Conservation (phyloP, 306 rosid species). For the Oxytropis ochrocephala region DNA sequence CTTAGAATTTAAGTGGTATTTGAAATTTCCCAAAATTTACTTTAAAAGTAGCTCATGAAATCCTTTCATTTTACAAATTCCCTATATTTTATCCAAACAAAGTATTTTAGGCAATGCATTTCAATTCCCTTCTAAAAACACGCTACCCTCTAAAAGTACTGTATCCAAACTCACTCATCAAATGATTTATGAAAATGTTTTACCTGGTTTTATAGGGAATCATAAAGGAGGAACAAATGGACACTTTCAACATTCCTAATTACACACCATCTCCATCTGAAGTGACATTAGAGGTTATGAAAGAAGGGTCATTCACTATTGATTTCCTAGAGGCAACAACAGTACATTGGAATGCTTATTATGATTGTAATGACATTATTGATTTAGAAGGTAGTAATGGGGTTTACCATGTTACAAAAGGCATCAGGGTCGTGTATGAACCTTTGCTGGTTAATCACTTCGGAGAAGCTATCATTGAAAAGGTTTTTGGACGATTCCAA, state of each 20-base stretch:
- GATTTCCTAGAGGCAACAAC: slow-evolving; percentile 8
- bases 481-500: slow-evolving; percentile 23
- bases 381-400: not conserved
- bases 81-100: too few relatives aligned
- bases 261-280: slow-evolving; percentile 48
- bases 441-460: slow-evolving; percentile 35
- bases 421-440: slow-evolving; percentile 45
- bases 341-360: slow-evolving; percentile 30
- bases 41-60: too few relatives aligned
- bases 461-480: slow-evolving; percentile 40
- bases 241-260: slow-evolving; percentile 48
- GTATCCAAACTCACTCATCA: too few relatives aligned
- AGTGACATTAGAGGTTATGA: slow-evolving; percentile 31
- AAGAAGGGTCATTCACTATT: slow-evolving; percentile 43
- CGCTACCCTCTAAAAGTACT: too few relatives aligned
- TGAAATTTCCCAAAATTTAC: too few relatives aligned
- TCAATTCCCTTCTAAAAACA: too few relatives aligned
- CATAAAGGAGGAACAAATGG: slow-evolving; percentile 34
- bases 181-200: not conserved
- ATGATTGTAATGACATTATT: slow-evolving; percentile 8
- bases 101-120: too few relatives aligned
- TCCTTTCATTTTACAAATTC: too few relatives aligned
- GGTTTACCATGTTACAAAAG: slow-evolving; percentile 25
- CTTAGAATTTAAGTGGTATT: too few relatives aligned
- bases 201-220: slow-evolving; percentile 16